Base-by-base conservation (phyloP, 208 protist species). In the Trypanosoma avium region DNA sequence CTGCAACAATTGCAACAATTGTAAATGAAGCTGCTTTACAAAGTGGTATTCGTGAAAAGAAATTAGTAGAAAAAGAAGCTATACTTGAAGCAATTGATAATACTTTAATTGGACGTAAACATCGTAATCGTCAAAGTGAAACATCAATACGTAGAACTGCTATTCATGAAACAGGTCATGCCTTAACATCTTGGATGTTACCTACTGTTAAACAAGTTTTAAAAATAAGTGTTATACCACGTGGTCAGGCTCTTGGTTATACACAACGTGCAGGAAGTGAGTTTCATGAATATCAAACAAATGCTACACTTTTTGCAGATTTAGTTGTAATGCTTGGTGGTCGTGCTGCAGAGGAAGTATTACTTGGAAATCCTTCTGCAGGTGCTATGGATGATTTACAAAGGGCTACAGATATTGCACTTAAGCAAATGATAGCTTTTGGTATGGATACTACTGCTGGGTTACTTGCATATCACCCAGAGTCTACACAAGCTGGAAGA, bases 1-100 rank as follows among this genome's bases (percentile, higher is more conserved):
- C 97, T 35, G 98, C 97, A 19, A 97, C 98, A 47, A 97, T 99
- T 61, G 88, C 96, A 26, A 99, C 98, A 32, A 88, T 99, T 13
- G 90, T 95, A 54, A 99, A 99, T 70, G 97, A 99, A 77, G 97
- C 96, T 21, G 97, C 97, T 30, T 76, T 97, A 58, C 82, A 91
- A 67, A 84, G 83, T 46, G 86, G 82, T 48, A 91, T 95, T 55
- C 80, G 79, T 0, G 93, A 86, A 1, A 84, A 97, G 47, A 82
- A 83, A 48, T 75, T 89, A 17, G 82, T 90, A 47, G 74, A 80
- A 43, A 75, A 92, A 46, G 76, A 82, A 17, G 70, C 64, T 50
- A 42, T 96, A 21, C 46, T 84, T 21, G 90, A 94, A 49, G 87
- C 90, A 15, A 55, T 96, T 15, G 90, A 96, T 67, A 92, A 94